These are phyloP conservation scores for Rubroboletus pulcherrimus DNA, from an alignment of 768 basidiomycete genomes.

Conservation along the genomic window DNA sequence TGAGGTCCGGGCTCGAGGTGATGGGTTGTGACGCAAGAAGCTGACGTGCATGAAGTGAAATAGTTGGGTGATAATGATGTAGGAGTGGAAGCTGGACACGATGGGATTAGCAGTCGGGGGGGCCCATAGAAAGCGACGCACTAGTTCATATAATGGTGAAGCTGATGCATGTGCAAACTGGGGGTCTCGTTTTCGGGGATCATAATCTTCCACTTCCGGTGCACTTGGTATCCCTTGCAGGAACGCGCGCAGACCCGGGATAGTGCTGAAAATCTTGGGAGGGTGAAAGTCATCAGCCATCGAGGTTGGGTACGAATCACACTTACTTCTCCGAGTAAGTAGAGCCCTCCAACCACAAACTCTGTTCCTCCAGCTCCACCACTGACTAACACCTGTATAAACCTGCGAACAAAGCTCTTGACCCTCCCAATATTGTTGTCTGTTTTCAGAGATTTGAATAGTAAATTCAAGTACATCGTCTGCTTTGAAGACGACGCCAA, in stretches of 20 bases:
- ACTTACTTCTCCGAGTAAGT: slow-evolving; percentile 81
- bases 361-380: slow-evolving; percentile 75
- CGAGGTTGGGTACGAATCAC: background rate
- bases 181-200: slow-evolving; percentile 88
- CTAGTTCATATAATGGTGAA: slow-evolving; percentile 87
- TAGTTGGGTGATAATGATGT: slow-evolving; percentile 85
- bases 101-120: background rate
- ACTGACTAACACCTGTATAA: slow-evolving; percentile 73
- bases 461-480: slow-evolving; percentile 92
- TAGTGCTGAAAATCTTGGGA: slow-evolving; percentile 47
- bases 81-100: slow-evolving; percentile 66
- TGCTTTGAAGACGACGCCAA: slow-evolving; percentile 85
- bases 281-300: background rate
- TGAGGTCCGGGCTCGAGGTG: slow-evolving; percentile 82
- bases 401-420: slow-evolving; percentile 76
- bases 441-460: slow-evolving; percentile 86
- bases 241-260: slow-evolving; percentile 44
- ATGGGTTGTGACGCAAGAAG: slow-evolving; percentile 69
- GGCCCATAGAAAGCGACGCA: slow-evolving; percentile 35
- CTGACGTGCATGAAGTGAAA: slow-evolving; percentile 82
- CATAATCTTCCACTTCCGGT: slow-evolving; percentile 50
- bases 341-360: slow-evolving; percentile 86
- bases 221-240: slow-evolving; percentile 34
- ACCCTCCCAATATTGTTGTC: slow-evolving; percentile 57
- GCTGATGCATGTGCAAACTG: slow-evolving; percentile 77